Evolutionary conservation across 2,329 filamentous ascomycete genomes (phyloP).

Genomic region (Aspergillus tubingensis): DNA sequence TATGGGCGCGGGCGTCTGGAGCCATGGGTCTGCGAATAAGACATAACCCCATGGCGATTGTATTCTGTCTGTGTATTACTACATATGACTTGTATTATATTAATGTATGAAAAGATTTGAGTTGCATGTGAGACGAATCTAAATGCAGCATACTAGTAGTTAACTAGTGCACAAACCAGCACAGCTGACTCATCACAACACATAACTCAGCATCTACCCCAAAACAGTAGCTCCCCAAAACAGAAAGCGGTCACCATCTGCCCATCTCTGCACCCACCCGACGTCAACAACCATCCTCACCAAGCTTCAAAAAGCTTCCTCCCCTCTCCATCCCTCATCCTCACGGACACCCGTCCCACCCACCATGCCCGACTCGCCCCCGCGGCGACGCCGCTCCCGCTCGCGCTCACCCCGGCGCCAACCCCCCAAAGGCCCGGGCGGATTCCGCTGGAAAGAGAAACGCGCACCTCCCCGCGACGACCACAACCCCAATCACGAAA

Average conservation of each 20-base stretch:
- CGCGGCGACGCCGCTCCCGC: constrained; percentile 6
- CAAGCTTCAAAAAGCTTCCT: not conserved
- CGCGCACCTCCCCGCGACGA: constrained; percentile 50
- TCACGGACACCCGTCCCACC: not conserved
- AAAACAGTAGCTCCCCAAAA: not conserved
- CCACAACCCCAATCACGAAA: constrained; percentile 33
- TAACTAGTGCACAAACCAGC: not conserved
- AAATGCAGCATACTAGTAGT: not conserved
- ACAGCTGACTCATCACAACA: not conserved
- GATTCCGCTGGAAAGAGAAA: constrained; percentile 54
- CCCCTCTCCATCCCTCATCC: not conserved
- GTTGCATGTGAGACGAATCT: no score
- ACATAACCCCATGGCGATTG: no score
- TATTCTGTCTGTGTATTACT: no score
- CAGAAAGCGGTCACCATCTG: not conserved
- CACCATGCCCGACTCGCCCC: constrained; percentile 6
- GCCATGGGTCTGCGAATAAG: no score
- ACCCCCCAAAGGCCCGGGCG: constrained; percentile 44
- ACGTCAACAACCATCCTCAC: not conserved
- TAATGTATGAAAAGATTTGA: no score
- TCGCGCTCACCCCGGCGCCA: constrained; percentile 22
- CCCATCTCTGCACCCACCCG: not conserved
- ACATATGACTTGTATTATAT: no score
- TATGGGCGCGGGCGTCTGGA: no score
- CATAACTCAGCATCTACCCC: not conserved